Evolutionary conservation across 1,139 yeast species (phyloP).

Genomic region (Kodamaea plutei): DNA sequence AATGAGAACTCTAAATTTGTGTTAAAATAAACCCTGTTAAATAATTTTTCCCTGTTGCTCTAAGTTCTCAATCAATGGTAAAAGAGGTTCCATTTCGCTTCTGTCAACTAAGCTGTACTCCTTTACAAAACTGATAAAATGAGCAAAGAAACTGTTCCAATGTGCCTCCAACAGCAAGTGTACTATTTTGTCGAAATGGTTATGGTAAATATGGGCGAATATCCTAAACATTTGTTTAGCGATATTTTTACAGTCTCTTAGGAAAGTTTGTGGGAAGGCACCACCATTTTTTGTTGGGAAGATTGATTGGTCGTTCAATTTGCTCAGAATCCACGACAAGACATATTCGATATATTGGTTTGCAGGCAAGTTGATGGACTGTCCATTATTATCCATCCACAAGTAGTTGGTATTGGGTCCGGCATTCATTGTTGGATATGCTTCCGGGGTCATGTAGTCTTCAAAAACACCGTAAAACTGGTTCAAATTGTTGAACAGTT

Average conservation of each 20-base stretch:
- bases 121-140: slow-evolving; percentile 79
- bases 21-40: too few species aligned
- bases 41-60: slow-evolving; percentile 83
- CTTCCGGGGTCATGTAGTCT: slow-evolving; percentile 85
- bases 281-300: slow-evolving; percentile 94
- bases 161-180: slow-evolving; percentile 93
- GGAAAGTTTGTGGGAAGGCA: slow-evolving; percentile 84
- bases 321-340: slow-evolving; percentile 82
- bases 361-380: slow-evolving; percentile 86
- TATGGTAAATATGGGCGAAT: slow-evolving; percentile 94
- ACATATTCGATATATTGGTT: slow-evolving; percentile 90
- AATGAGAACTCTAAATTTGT: too few species aligned
- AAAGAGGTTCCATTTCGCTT: slow-evolving; percentile 74
- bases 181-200: slow-evolving; percentile 87
- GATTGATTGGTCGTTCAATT: slow-evolving; percentile 80
- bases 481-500: slow-evolving; percentile 78
- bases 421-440: slow-evolving; percentile 92
- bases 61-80: slow-evolving; percentile 70
- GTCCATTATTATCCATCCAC: slow-evolving; percentile 80
- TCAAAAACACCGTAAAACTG: slow-evolving; percentile 85
- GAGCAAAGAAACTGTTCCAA: slow-evolving; percentile 98
- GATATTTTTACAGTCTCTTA: slow-evolving; percentile 80
- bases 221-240: slow-evolving; percentile 90
- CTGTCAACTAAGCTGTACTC: slow-evolving; percentile 80
- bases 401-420: slow-evolving; percentile 88